phyloP scores from a whole-genome alignment of 2,329 filamentous ascomycete genomes.

The Sporothrix mexicana region DNA sequence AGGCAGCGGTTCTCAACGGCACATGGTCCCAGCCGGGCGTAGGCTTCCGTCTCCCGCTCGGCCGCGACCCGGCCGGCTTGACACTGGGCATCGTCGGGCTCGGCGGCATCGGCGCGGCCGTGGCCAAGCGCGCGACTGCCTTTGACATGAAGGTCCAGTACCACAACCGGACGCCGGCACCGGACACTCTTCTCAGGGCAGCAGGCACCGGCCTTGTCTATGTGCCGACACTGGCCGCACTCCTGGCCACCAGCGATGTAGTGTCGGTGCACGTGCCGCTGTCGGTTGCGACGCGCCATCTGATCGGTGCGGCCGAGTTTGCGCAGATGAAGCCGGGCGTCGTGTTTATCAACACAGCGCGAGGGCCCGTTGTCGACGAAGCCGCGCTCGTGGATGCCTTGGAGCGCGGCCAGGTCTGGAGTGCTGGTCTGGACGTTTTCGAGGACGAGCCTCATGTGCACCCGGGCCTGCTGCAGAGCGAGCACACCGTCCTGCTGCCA shows the following conservation, averaged over 20 bases:
- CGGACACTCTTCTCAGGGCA: slow-evolving; percentile 53
- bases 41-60: slow-evolving; percentile 47
- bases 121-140: slow-evolving; percentile 44
- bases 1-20: background rate
- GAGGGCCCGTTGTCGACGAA: slow-evolving; percentile 59
- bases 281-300: slow-evolving; percentile 47
- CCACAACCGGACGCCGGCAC: slow-evolving; percentile 58
- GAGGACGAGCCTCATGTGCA: slow-evolving; percentile 67
- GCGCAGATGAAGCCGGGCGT: slow-evolving; percentile 56
- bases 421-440: slow-evolving; percentile 59
- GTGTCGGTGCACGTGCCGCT: slow-evolving; percentile 57
- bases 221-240: slow-evolving; percentile 43
- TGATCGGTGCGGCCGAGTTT: slow-evolving; percentile 51
- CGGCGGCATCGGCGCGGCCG: slow-evolving; percentile 59
- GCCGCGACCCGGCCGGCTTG: slow-evolving; percentile 72
- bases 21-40: slow-evolving; percentile 52
- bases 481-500: slow-evolving; percentile 74
- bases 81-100: slow-evolving; percentile 62
- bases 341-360: slow-evolving; percentile 60
- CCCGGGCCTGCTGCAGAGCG: slow-evolving; percentile 71
- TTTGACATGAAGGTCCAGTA: slow-evolving; percentile 65
- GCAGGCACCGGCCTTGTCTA: background rate
- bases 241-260: slow-evolving; percentile 55
- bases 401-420: slow-evolving; percentile 51
- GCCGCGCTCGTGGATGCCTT: slow-evolving; percentile 55